Evolutionary conservation across 306 rosid genomes (phyloP).

Genomic region (Malus domestica): ASM211411v1 NC_041796.1:1352001-1352500

Average conservation of each 20-base stretch:
- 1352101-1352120: fast-evolving
- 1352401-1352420: not conserved
- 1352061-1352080: no score
- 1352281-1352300: not conserved
- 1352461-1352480: not conserved
- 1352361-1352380: not conserved
- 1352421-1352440: not conserved
- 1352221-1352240: no score
- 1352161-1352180: no score
- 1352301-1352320: not conserved
- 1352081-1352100: no score
- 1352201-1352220: fast-evolving
- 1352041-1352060: no score
- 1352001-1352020: no score
- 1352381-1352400: not conserved
- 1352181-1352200: fast-evolving
- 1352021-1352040: no score
- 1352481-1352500: not conserved
- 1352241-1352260: no score
- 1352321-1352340: constrained; percentile 15
- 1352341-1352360: constrained; percentile 33
- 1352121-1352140: no score
- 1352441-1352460: not conserved
- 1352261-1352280: not conserved
- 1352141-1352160: no score